Evolutionary conservation across 192 early-diverging fungal species (phyloP).

Genomic region (Coemansia sp.): DNA sequence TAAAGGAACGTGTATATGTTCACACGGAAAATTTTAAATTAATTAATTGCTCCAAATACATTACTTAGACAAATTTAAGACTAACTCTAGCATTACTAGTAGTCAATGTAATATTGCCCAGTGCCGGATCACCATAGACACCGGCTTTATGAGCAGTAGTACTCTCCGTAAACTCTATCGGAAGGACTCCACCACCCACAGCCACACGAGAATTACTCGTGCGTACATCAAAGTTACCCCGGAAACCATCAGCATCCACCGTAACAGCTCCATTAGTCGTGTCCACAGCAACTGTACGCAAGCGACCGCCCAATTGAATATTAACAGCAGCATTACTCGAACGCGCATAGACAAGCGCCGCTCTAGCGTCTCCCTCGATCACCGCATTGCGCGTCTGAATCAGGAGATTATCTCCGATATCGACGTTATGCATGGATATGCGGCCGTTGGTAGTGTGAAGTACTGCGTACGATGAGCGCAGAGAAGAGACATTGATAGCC

Average conservation of each 20-base stretch:
- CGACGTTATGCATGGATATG: background rate
- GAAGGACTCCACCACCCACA: background rate
- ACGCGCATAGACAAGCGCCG: background rate
- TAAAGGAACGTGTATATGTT: background rate
- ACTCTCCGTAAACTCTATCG: background rate
- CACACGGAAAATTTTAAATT: background rate
- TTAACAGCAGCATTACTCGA: slow-evolving; percentile 20
- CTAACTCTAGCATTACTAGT: slow-evolving; percentile 20
- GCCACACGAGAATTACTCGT: slow-evolving; percentile 26
- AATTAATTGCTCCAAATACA: background rate
- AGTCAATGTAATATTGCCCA: slow-evolving; percentile 11
- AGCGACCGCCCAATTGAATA: background rate
- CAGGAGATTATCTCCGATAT: background rate
- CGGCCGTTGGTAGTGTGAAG: slow-evolving; percentile 12
- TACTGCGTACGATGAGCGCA: background rate
- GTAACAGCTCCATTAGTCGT: slow-evolving; percentile 21
- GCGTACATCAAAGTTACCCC: slow-evolving; percentile 21
- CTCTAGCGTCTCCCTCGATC: background rate
- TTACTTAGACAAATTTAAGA: slow-evolving; percentile 5
- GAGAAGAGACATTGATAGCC: background rate
- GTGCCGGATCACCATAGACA: background rate
- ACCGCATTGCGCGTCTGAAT: slow-evolving; percentile 16
- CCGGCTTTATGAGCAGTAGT: slow-evolving; percentile 13
- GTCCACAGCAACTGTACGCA: background rate
- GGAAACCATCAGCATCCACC: slow-evolving; percentile 4